Percentiles rank a stretch among this genome's conserved stretches.
Evolutionary conservation across 179 eudicot genomes (phyloP).

Genomic region (Spinacia oleracea): DNA sequence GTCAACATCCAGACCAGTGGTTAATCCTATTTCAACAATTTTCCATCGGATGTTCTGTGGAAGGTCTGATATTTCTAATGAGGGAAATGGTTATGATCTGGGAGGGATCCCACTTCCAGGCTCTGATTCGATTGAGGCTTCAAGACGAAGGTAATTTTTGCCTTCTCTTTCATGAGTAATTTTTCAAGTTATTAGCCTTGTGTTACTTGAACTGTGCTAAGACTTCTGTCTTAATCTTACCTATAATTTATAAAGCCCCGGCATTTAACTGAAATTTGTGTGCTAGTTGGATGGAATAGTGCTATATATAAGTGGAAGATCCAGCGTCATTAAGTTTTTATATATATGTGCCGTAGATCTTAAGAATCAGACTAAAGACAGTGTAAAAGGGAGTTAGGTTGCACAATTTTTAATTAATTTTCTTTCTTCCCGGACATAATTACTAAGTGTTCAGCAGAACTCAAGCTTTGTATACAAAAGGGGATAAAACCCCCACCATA

Average conservation of each 20-base stretch:
- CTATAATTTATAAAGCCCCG: neutral
- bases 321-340: neutral
- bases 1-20: slow-evolving; percentile 63
- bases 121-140: slow-evolving; percentile 89
- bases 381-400: neutral
- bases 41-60: slow-evolving; percentile 83
- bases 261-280: neutral
- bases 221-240: neutral
- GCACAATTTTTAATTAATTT: neutral
- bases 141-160: slow-evolving; percentile 81
- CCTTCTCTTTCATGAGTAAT: slow-evolving; percentile 1
- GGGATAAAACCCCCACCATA: neutral
- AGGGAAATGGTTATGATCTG: slow-evolving; percentile 52
- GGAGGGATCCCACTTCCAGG: slow-evolving; percentile 83
- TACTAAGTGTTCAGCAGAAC: neutral
- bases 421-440: neutral
- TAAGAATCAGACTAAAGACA: neutral
- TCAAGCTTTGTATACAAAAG: neutral
- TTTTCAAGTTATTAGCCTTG: neutral
- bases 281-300: neutral
- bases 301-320: neutral
- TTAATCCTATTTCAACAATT: slow-evolving; percentile 80
- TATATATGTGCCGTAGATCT: too few relatives aligned
- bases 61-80: slow-evolving; percentile 56
- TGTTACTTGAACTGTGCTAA: neutral